Conservation (phyloP, 768 basidiomycete genomes). For the Xerocomus spinulosus region DNA sequence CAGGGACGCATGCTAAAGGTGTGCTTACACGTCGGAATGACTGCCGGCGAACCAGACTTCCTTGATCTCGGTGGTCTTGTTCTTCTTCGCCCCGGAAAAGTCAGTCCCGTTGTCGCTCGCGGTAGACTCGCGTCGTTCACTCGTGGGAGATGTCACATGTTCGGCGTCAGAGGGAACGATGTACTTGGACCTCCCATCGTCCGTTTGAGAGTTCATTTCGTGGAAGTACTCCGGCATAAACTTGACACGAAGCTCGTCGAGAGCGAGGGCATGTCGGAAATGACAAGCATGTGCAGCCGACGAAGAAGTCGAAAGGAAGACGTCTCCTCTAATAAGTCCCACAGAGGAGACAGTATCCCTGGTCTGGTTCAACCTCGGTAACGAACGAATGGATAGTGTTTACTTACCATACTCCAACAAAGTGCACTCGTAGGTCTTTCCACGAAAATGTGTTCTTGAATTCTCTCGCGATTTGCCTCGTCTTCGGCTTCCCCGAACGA, state of each 20-base stretch:
- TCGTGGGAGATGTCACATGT: not conserved
- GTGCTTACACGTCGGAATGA: conserved; percentile 33
- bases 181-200: conserved; percentile 7
- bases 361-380: not conserved
- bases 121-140: not conserved
- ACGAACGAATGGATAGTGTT: not conserved
- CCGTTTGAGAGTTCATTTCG: conserved; percentile 23
- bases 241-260: conserved; percentile 58
- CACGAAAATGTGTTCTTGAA: conserved; percentile 46
- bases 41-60: conserved; percentile 66
- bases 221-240: conserved; percentile 44
- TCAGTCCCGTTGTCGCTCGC: not conserved
- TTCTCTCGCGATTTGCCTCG: conserved; percentile 13
- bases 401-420: conserved; percentile 50
- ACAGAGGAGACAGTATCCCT: conserved; percentile 71
- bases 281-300: conserved; percentile 51
- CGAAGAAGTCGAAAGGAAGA: conserved; percentile 51
- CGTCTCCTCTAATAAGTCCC: conserved; percentile 43
- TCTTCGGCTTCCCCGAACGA: conserved; percentile 10
- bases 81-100: not conserved
- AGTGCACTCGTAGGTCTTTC: conserved; percentile 42
- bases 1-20: rapidly evolving
- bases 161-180: not conserved
- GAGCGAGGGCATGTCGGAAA: conserved; percentile 60
- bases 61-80: conserved; percentile 29